These are phyloP conservation scores for Calocybe gambosa DNA, from an alignment of 1,284 basidiomycete genomes.

Conservation along the genomic window DNA sequence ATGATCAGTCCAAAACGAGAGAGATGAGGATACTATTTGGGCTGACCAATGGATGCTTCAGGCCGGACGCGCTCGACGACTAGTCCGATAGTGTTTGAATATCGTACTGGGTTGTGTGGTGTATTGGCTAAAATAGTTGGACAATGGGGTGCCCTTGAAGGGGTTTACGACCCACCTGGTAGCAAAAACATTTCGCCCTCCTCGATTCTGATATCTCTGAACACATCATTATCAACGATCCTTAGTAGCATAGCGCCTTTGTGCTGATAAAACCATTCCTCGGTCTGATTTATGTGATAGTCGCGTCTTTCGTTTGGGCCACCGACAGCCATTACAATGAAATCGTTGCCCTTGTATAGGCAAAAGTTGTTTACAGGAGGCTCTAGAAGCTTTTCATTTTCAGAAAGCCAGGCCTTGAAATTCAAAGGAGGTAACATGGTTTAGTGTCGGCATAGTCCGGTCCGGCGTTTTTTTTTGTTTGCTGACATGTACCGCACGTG, in stretches of 20 bases:
- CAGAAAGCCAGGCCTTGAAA: conserved; percentile 78
- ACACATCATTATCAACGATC: conserved; percentile 82
- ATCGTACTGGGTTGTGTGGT: conserved; percentile 92
- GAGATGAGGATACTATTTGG: not conserved
- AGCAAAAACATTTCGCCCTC: conserved; percentile 97
- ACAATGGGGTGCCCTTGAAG: not conserved
- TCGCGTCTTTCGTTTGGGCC: conserved; percentile 91
- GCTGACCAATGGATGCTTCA: conserved; percentile 47
- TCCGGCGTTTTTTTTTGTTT: too few species aligned
- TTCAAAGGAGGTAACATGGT: conserved; percentile 66
- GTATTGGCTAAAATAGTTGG: conserved; percentile 66
- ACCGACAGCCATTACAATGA: conserved; percentile 87
- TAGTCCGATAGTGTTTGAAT: conserved; percentile 88
- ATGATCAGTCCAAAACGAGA: conserved; percentile 8
- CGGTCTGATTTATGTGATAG: conserved; percentile 91
- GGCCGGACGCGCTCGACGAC: conserved; percentile 92
- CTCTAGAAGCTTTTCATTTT: conserved; percentile 73
- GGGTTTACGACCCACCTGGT: conserved; percentile 52
- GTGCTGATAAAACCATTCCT: conserved; percentile 97
- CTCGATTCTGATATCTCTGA: conserved; percentile 83
- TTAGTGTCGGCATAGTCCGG: too few species aligned
- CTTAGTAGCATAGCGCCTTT: conserved; percentile 87
- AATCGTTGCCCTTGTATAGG: conserved; percentile 80
- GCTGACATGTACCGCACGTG: too few species aligned
- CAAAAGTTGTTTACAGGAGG: conserved; percentile 93